phyloP scores from a whole-genome alignment of 345 rosid genomes.

The Eucalyptus decipiens region DNA sequence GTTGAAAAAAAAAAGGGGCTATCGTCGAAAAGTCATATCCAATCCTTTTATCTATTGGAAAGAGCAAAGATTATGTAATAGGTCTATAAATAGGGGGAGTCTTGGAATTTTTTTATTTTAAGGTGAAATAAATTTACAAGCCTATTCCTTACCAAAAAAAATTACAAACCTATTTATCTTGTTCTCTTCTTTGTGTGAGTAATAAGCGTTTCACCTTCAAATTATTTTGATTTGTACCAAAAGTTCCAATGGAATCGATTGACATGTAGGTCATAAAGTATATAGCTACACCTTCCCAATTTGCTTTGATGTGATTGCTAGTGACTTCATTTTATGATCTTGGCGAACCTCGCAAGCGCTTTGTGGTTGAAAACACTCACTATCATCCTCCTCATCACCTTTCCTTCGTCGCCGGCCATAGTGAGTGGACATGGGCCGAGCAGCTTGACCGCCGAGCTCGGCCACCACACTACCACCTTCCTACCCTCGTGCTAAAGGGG shows the following conservation, averaged over 20 bases:
- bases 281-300: conserved; percentile 3
- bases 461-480: not conserved
- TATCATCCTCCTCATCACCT: not conserved
- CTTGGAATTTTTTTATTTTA: no score
- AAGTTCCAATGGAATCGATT: not conserved
- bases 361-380: not conserved
- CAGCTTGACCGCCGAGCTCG: not conserved
- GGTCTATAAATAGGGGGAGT: no score
- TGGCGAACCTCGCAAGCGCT: not conserved
- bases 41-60: no score
- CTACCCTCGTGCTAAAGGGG: not conserved
- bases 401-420: not conserved
- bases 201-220: no score
- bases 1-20: not conserved
- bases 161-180: no score
- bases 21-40: not conserved
- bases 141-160: no score
- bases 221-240: not conserved
- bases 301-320: not conserved
- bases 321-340: not conserved
- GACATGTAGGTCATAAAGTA: not conserved
- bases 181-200: no score
- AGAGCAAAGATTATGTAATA: no score
- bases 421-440: not conserved
- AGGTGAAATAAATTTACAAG: no score